Evolutionary conservation across 2,329 filamentous ascomycete genomes (phyloP).

Genomic region (Colletotrichum destructivum): DNA sequence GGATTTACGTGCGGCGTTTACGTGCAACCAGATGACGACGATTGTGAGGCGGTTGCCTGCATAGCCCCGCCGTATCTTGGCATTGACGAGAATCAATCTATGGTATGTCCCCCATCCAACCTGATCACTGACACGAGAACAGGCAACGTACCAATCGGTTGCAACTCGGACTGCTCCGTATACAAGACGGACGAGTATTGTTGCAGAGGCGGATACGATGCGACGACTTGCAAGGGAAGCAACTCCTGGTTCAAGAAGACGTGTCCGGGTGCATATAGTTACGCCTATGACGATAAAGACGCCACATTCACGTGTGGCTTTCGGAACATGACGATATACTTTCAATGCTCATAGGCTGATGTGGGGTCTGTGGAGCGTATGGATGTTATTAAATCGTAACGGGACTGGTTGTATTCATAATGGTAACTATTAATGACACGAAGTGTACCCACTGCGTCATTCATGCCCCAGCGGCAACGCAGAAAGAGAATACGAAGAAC

Average conservation of each 20-base stretch:
- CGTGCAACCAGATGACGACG: background rate
- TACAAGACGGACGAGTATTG: background rate
- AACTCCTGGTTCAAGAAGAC: background rate
- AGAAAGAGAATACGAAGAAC: too few species aligned
- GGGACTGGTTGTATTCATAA: too few species aligned
- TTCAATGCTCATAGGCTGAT: background rate
- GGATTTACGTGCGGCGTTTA: background rate
- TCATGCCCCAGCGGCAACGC: too few species aligned
- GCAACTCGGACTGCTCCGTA: background rate
- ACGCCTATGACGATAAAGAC: background rate
- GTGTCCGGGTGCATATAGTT: background rate
- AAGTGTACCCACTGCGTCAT: too few species aligned
- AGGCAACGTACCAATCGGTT: background rate
- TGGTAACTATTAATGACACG: too few species aligned
- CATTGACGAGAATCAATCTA: background rate
- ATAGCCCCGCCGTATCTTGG: background rate
- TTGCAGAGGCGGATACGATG: background rate
- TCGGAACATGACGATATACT: background rate
- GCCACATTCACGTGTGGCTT: background rate
- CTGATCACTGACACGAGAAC: background rate
- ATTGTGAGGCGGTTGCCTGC: background rate
- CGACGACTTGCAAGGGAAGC: background rate
- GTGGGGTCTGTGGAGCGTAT: too few species aligned
- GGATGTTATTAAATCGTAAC: too few species aligned
- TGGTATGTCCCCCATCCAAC: background rate